phyloP scores from a whole-genome alignment of 1,284 basidiomycete genomes.

The Cutaneotrichosporon daszewskae region DNA sequence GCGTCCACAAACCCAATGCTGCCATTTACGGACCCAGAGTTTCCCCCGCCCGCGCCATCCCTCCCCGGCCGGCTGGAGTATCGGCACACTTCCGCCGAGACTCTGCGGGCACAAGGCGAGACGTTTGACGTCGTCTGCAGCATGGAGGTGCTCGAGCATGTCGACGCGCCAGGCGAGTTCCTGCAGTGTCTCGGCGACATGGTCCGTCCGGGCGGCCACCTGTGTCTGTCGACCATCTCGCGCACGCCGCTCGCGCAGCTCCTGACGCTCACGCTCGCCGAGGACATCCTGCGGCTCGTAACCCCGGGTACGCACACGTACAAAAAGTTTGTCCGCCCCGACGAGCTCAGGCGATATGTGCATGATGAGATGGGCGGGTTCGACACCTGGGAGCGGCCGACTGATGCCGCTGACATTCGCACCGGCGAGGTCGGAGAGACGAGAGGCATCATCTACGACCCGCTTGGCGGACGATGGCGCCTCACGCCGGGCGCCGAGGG shows the following conservation, averaged over 20 bases:
- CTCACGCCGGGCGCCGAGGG: constrained; percentile 62
- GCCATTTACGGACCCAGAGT: constrained; percentile 52
- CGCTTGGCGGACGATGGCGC: constrained; percentile 66
- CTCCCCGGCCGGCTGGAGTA: constrained; percentile 57
- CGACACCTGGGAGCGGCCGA: constrained; percentile 40
- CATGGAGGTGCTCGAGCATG: constrained; percentile 98
- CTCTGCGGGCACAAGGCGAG: constrained; percentile 53
- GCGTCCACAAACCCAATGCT: constrained; percentile 69
- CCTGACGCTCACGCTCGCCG: constrained; percentile 85
- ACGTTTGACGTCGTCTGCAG: constrained; percentile 89
- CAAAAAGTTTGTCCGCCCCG: constrained; percentile 81
- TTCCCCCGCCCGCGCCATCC: constrained; percentile 57
- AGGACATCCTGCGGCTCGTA: constrained; percentile 76
- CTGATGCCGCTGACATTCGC: constrained; percentile 49
- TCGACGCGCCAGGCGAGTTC: constrained; percentile 83
- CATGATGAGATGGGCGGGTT: constrained; percentile 52
- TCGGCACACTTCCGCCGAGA: constrained; percentile 72
- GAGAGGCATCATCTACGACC: constrained; percentile 75
- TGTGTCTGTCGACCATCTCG: constrained; percentile 94
- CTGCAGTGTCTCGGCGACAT: constrained; percentile 72
- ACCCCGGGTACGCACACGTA: constrained; percentile 87
- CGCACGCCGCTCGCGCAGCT: constrained; percentile 85
- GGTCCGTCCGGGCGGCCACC: constrained; percentile 87
- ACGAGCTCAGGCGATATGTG: constrained; percentile 83
- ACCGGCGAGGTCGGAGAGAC: constrained; percentile 68